Conservation (phyloP, 495 filamentous ascomycete species). For the Tuber microsphaerosporum region DNA sequence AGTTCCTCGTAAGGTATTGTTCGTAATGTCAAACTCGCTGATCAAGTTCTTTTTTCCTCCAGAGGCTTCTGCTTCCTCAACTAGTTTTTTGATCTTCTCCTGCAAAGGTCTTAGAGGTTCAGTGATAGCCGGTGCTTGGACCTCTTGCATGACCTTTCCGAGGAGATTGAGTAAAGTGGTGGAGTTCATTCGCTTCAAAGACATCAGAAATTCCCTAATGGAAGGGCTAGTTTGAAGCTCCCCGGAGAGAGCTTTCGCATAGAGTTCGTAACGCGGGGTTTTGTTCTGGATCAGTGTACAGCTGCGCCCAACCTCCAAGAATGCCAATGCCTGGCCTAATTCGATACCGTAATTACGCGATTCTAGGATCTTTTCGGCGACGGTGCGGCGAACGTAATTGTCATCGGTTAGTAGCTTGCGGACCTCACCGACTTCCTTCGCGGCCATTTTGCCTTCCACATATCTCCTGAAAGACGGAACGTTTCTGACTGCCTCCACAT, state of each 20-base stretch:
- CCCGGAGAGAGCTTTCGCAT: constrained; percentile 53
- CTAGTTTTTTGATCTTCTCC: constrained; percentile 43
- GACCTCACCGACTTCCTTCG: constrained; percentile 44
- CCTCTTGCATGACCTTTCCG: constrained; percentile 20
- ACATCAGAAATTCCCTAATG: constrained; percentile 52
- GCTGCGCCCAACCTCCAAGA: constrained; percentile 47
- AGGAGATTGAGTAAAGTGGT: constrained; percentile 38
- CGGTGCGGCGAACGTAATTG: constrained; percentile 44
- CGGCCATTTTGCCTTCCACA: constrained; percentile 43
- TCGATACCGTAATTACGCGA: constrained; percentile 46
- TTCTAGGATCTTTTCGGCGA: constrained; percentile 40
- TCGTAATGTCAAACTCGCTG: constrained; percentile 67
- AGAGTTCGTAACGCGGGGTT: constrained; percentile 49
- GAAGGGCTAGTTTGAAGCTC: constrained; percentile 49
- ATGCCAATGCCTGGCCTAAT: constrained; percentile 47
- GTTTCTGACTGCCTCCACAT: constrained; percentile 69
- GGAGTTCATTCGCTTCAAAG: constrained; percentile 50
- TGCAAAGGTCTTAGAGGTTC: constrained; percentile 41
- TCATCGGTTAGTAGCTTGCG: constrained; percentile 52
- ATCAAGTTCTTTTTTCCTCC: constrained; percentile 42
- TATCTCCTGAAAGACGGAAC: constrained; percentile 71
- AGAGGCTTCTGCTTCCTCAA: constrained; percentile 44
- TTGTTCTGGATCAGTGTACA: constrained; percentile 44
- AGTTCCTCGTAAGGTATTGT: constrained; percentile 68
- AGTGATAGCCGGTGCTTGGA: constrained; percentile 44